Conservation (phyloP, 306 rosid genomes). For the Prunus mume region DNA sequence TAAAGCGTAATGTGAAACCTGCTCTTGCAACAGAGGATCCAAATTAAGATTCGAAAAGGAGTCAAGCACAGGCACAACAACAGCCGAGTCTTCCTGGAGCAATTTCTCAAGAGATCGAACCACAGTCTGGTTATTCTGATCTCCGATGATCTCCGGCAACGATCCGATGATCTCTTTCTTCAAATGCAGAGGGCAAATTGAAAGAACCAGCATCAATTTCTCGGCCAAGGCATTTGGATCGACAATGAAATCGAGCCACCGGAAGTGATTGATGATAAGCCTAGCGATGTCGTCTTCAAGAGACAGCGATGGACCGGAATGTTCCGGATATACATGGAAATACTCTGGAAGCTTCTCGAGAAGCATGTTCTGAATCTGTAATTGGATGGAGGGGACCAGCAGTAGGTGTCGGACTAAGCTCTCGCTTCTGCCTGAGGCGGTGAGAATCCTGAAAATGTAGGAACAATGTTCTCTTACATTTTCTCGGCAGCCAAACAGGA, state of each 20-base stretch:
- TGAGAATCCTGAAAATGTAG: constrained; percentile 22
- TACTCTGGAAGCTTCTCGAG: constrained; percentile 45
- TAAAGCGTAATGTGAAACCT: constrained; percentile 16
- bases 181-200: constrained; percentile 32
- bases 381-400: constrained; percentile 32
- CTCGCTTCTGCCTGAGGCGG: constrained; percentile 24
- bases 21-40: constrained; percentile 35
- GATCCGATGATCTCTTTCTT: constrained; percentile 45
- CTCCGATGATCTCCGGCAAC: constrained; percentile 36
- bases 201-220: constrained; percentile 37
- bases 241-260: constrained; percentile 42
- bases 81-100: constrained; percentile 36
- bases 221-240: constrained; percentile 33
- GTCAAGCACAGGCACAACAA: constrained; percentile 36
- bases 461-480: neutral
- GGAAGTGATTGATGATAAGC: constrained; percentile 38
- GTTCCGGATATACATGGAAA: constrained; percentile 16
- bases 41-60: constrained; percentile 35
- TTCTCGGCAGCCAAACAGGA: constrained; percentile 1
- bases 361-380: constrained; percentile 32
- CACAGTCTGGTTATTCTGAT: constrained; percentile 31
- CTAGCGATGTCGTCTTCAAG: constrained; percentile 38
- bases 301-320: constrained; percentile 15
- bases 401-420: constrained; percentile 33
- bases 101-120: constrained; percentile 35